Base-by-base conservation (phyloP, 331 rosid species). In the Quercus lobata region DNA sequence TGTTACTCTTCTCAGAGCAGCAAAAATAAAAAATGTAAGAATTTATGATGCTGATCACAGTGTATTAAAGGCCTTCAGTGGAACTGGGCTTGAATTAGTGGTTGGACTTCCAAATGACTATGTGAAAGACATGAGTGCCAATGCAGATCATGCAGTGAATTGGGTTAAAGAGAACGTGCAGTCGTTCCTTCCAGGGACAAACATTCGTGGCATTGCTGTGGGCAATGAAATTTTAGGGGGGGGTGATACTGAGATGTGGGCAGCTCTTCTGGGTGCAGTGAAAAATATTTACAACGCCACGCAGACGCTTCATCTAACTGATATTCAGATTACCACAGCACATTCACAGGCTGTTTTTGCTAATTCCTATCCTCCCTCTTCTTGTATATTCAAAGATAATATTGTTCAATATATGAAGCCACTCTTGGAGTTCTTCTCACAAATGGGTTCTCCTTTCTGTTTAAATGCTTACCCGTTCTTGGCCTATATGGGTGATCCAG, bases 221-320 rank as follows among this genome's bases (percentile, higher is more conserved):
- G 98, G 97, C 35, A 94, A 94, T 72, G 98, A 94, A 84, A 92
- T 94, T 63, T 80, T 94, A 71, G 98, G 98, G 57, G 96, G 94
- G 57, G 2, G 17, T 10, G 93, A 94, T 80, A 8, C 3, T 6
- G 86, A 84, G 76, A 22, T 78, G 78, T 86, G 86, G 88, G 94
- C 86, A 52, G 84, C 81, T 73, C 96, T 94, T 35, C 58, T 94
- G 75, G 96, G 94, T 57, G 96, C 97, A 4, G 92, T 57, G 7
- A 92, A 94, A 83, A 92, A 94, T 81, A 86, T 94, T 74, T 85
- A 94, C 71, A 88, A 87, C 41, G 97, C 97, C 17, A 80, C 88
- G 4, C 80, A 86, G 87, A 73, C 66, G 15, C 91, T 94, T 56
- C 53, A 86, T 35, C 66, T 94, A 74, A 84, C 86, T 72, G 79